A percentile compares a stretch with the other conserved stretches of the same genome.
These are phyloP conservation scores for Zhuliangozyma blackwelliae DNA, from an alignment of 1,139 yeast species.

Conservation along the genomic window DNA sequence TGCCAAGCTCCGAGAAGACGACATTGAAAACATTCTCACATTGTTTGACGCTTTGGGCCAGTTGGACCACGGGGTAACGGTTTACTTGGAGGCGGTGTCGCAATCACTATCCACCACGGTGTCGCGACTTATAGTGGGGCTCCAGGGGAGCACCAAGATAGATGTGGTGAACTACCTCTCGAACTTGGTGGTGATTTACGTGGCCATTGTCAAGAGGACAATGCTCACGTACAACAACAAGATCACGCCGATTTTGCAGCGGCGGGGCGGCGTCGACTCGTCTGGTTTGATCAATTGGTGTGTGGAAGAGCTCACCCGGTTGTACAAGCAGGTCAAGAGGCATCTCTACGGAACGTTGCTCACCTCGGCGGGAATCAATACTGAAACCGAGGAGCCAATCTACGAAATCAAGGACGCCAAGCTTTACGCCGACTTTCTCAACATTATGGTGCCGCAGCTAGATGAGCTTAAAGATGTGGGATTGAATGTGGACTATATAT, in stretches of 20 bases:
- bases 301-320: slow-evolving; percentile 57
- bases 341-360: slow-evolving; percentile 65
- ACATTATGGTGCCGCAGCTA: slow-evolving; percentile 56
- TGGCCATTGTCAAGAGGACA: slow-evolving; percentile 37
- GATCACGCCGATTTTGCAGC: slow-evolving; percentile 31
- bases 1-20: slow-evolving; percentile 26
- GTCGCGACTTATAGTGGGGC: slow-evolving; percentile 34
- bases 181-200: slow-evolving; percentile 40
- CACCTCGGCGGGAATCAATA: slow-evolving; percentile 16
- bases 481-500: slow-evolving; percentile 63
- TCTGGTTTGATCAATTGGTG: slow-evolving; percentile 62
- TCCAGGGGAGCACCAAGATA: slow-evolving; percentile 44
- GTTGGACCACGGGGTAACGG: slow-evolving; percentile 34
- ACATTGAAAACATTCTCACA: slow-evolving; percentile 31
- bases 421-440: slow-evolving; percentile 42
- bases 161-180: slow-evolving; percentile 43
- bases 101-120: slow-evolving; percentile 30
- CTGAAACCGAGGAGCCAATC: slow-evolving; percentile 22
- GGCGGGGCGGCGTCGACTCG: slow-evolving; percentile 30
- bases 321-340: slow-evolving; percentile 57
- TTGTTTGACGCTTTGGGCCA: slow-evolving; percentile 36
- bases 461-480: slow-evolving; percentile 62
- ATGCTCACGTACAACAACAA: slow-evolving; percentile 29
- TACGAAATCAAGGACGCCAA: slow-evolving; percentile 27
- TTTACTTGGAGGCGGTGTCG: slow-evolving; percentile 37